Evolutionary conservation across 306 rosid species (phyloP), one percentile per base, ranked within the genome.

Genomic region (Cyclanthera cordifolia): DNA sequence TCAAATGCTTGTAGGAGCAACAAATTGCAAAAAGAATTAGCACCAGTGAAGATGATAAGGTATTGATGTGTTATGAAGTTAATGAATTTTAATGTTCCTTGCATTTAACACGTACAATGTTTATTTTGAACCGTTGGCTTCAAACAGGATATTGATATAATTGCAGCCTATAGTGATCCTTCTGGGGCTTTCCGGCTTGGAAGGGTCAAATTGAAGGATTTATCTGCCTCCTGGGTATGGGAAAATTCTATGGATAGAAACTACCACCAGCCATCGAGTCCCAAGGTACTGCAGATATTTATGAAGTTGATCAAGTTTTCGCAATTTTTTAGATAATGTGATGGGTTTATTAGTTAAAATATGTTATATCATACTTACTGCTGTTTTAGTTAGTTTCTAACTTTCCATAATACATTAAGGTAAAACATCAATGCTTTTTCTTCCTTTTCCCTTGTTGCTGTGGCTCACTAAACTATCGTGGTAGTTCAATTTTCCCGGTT

Each of bases 171-270:
- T 82, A 93, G 87, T 34, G 84, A 83, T 72, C 67, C 79, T 20
- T 79, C 82, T 77, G 98, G 98, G 58, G 85, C 81, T 70, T 17
- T 89, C 75, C 85, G 68, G 67, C 80, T 84, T 17, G 79, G 89
- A 74, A 87, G 87, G 84, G 82, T 93, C 80, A 93, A 85, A 82
- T 69, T 83, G 87, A 85, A 82, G 55, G 88, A 84, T 72, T 72
- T 93, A 23, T 93, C 98, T 41, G 83, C 90, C 74, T 93, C 98
- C 27, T 93, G 98, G 98, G 82, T 87, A 37, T 82, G 88, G 91
- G 94, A 93, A 83, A 86, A 86, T 72, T 88, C 93, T 60, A 67
- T 41, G 74, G 76, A 79, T 77, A 84, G 74, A 43, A 77, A 70
- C 70, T 73, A 65, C 70, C 85, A 71, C 16, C 84, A 69, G 76